Conservation (phyloP, 495 filamentous ascomycete species). For the Lindgomyces ingoldianus region DNA sequence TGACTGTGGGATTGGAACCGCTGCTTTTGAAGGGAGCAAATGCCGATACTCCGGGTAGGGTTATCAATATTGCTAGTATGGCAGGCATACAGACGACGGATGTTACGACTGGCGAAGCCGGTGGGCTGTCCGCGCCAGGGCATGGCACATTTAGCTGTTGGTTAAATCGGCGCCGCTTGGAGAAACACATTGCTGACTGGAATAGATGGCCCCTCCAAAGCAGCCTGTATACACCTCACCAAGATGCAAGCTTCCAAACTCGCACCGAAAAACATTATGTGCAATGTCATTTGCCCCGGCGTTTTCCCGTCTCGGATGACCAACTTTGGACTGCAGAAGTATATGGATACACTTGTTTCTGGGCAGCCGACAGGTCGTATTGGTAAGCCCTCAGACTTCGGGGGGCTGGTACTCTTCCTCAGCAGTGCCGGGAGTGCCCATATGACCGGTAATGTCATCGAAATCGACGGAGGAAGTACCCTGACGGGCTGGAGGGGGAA, state of each 20-base stretch:
- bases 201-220: conserved; percentile 44
- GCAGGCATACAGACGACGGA: conserved; percentile 44
- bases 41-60: conserved; percentile 36
- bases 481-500: conserved; percentile 39
- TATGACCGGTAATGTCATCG: conserved; percentile 44
- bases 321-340: conserved; percentile 39
- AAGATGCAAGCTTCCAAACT: conserved; percentile 46
- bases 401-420: conserved; percentile 42
- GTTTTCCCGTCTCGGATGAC: conserved; percentile 46
- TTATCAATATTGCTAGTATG: conserved; percentile 45
- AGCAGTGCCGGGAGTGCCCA: conserved; percentile 38
- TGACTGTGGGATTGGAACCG: conserved; percentile 37
- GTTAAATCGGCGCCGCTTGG: too few species aligned
- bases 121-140: conserved; percentile 40
- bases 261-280: conserved; percentile 42
- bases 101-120: conserved; percentile 41
- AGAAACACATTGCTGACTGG: too few species aligned
- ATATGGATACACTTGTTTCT: conserved; percentile 39
- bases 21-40: conserved; percentile 42
- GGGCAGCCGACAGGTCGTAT: conserved; percentile 44
- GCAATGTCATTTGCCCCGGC: conserved; percentile 44
- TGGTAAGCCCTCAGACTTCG: conserved; percentile 45
- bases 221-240: conserved; percentile 44
- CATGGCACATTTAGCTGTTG: conserved; percentile 41
- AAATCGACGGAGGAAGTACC: conserved; percentile 45